Base-by-base conservation (phyloP, 768 basidiomycete genomes). In the Holtermannia corniformis region DNA sequence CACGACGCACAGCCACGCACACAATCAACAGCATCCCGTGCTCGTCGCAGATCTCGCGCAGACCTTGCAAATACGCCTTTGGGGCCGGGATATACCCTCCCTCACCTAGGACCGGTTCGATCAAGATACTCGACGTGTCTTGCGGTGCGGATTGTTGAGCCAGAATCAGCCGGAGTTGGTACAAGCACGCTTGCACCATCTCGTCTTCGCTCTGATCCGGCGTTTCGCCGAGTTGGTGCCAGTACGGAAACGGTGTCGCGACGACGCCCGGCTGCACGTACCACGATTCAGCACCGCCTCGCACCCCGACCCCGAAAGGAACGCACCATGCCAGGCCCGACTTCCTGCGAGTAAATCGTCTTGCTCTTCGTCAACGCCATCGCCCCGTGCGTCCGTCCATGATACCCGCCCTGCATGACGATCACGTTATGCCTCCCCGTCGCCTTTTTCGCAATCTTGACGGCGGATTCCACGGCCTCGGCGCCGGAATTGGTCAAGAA, bases 401-500 rank as follows among this genome's bases (percentile, higher is more conserved):
- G 91, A 73, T 85, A 93, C 4, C 77, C 49, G 76, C 86, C 90
- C 74, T 92, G 89, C 84, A 95, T 87, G 52, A 80, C 75, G 48
- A 95, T 88, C 52, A 95, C 79, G 66, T 92, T 88, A 67, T 87
- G 87, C 55, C 80, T 78, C 24, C 82, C 81, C 0, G 90, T 93
- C 25, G 82, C 73, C 14, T 68, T 65, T 24, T 91, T 80, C 3
- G 86, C 84, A 75, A 93, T 82, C 75, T 92, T 93, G 55, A 95
- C 72, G 2, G 87, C 78, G 0, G 81, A 86, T 73, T 93, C 90
- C 37, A 88, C 79, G 0, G 89, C 91, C 72, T 95, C 91, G 0
- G 87, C 82, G 2, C 91, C 91, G 1, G 88, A 90, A 75, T 86
- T 93, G 84, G 85, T 86, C 72, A 92, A 87, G 79, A 88, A 92